Base-by-base conservation (phyloP, 805 yeast genomes). In the Pichia pseudocactophila region DNA sequence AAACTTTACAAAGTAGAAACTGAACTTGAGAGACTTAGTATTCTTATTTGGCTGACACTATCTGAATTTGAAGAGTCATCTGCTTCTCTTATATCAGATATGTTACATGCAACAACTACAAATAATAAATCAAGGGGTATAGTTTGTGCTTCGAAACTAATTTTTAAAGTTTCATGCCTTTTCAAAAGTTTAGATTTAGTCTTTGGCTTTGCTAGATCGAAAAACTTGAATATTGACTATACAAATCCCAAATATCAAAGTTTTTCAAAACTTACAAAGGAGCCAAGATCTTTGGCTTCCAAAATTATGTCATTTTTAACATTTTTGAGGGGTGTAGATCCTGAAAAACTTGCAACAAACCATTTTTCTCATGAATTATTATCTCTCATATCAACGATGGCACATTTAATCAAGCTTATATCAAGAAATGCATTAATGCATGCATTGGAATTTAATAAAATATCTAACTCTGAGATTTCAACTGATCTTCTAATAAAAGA, bases 271-370 rank as follows among this genome's bases (percentile, higher is more conserved):
- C 55, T 75, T 30, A 62, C 64, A 25, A 74, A 62, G 40, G 86
- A 85, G 61, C 96, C 98, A 11, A 73, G 95, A 56, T 83, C 83
- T 40, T 70, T 92, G 39, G 83, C 96, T 8, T 88, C 95, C 7
- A 89, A 88, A 58, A 71, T 92, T 7, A 89, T 92, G 82, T 78
- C 86, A 38, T 90, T 87, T 63, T 71, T 92, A 57, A 88, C 95
- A 1, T 71, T 87, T 28, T 64, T 92, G 34, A 70, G 96, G 47
- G 87, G 85, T 54, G 68, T 77, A 0, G 59, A 56, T 34, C 44
- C 49, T 31, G 40, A 50, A 49, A 61, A 51, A 62, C 36, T 67
- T 19, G 53, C 63, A 7, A 64, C 65, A 3, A 43, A 62, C 13
- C 52, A 58, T 19, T 64, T 74, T 33, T 76, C 88, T 0, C 80